Evolutionary conservation across 2,329 filamentous ascomycete genomes (phyloP).

Genomic region (Phialophora verrucosa): DNA sequence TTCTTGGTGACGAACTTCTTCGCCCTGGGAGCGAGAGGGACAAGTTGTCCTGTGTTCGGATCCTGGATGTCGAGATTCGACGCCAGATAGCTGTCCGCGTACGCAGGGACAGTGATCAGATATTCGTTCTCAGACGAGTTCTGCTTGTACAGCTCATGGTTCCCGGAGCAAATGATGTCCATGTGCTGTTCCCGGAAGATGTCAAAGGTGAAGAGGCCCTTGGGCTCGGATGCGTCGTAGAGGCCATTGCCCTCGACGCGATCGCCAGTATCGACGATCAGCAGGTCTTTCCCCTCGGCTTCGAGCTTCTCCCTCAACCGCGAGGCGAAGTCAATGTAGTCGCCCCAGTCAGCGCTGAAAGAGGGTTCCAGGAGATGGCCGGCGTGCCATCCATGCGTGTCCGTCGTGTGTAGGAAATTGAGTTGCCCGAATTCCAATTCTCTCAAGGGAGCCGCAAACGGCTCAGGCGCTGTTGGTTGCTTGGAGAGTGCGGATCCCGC

Average conservation of each 20-base stretch:
- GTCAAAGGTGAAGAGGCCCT: conserved; percentile 85
- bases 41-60: conserved; percentile 69
- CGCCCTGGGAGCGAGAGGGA: conserved; percentile 80
- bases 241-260: conserved; percentile 92
- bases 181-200: conserved; percentile 83
- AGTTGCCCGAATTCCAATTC: conserved; percentile 89
- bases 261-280: conserved; percentile 96
- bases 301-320: conserved; percentile 82
- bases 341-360: conserved; percentile 96
- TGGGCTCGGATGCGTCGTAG: conserved; percentile 86
- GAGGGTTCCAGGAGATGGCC: conserved; percentile 93
- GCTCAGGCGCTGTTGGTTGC: conserved; percentile 80
- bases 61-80: conserved; percentile 92
- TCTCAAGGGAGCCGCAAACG: conserved; percentile 80
- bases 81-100: conserved; percentile 78
- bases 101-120: conserved; percentile 80
- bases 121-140: conserved; percentile 80
- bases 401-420: conserved; percentile 96
- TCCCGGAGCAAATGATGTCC: conserved; percentile 85
- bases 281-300: conserved; percentile 75
- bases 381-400: conserved; percentile 90
- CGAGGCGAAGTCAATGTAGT: conserved; percentile 90
- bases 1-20: conserved; percentile 92
- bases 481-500: conserved; percentile 51
- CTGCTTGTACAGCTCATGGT: conserved; percentile 90